These are phyloP conservation scores for Aspergillus candidus DNA, from an alignment of 2,329 filamentous ascomycete species.

Conservation along the genomic window DNA sequence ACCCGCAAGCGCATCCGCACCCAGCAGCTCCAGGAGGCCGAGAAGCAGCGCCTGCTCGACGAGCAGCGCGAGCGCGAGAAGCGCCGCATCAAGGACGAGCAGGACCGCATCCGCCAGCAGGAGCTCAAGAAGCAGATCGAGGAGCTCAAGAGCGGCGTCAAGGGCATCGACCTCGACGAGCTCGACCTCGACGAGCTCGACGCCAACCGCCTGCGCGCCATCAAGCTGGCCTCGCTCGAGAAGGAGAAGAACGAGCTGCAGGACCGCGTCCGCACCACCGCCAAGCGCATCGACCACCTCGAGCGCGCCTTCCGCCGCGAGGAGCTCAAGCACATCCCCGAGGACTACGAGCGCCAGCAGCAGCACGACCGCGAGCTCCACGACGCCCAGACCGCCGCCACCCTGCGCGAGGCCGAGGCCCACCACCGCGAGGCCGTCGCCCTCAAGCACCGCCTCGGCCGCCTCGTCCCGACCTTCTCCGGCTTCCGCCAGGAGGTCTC, in stretches of 20 bases:
- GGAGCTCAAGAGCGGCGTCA: constrained; percentile 83
- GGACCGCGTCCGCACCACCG: constrained; percentile 82
- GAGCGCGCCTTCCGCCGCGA: constrained; percentile 96
- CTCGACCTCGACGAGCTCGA: constrained; percentile 77
- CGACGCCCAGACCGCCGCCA: constrained; percentile 70
- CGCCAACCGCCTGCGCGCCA: constrained; percentile 79
- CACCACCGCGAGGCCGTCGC: constrained; percentile 92
- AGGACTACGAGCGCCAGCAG: constrained; percentile 79
- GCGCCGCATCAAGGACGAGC: constrained; percentile 77
- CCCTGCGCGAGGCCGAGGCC: constrained; percentile 69
- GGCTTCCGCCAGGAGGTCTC: constrained; percentile 74
- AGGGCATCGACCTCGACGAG: constrained; percentile 68
- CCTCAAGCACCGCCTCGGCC: constrained; percentile 84
- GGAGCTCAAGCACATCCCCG: constrained; percentile 82
- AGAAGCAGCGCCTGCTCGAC: constrained; percentile 80
- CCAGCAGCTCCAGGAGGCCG: constrained; percentile 82
- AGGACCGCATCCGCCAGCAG: constrained; percentile 82
- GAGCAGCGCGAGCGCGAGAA: constrained; percentile 88
- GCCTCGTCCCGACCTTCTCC: constrained; percentile 80
- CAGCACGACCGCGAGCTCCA: constrained; percentile 73
- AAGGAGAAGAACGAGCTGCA: constrained; percentile 96
- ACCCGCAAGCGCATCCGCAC: constrained; percentile 79
- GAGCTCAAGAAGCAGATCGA: constrained; percentile 89
- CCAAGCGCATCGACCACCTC: constrained; percentile 93
- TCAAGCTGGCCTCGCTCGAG: constrained; percentile 93